Evolutionary conservation across 257 asterid genomes (phyloP), one percentile per base, ranked within the genome.

Genomic region (Fraxinus quadrangulata): DNA sequence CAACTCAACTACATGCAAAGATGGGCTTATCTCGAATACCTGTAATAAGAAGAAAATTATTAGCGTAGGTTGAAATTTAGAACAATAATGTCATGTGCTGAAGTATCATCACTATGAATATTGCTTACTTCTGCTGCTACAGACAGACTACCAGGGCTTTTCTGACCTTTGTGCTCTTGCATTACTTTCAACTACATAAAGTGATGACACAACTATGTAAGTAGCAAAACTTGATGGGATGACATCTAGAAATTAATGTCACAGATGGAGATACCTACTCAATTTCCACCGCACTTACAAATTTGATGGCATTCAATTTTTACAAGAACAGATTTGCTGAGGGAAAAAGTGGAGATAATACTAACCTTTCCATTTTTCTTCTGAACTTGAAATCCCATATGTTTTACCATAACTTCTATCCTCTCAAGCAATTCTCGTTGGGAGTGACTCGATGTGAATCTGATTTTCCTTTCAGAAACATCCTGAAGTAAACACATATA

Each of bases 351-450:
- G 26, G 24, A 36, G 66, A 65, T 39, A 4, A 56, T 70, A 78
- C 88, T 74, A 63, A 95, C 99, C 96, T 86, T 96, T 89, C 99
- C 97, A 39, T 93, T 86, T 79, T 84, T 96, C 95, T 88, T 90
- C 77, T 87, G 96, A 42, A 87, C 96, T 33, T 81, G 90, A 86
- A 87, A 92, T 75, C 98, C 99, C 98, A 93, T 88, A 69, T 83
- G 80, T 0, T 67, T 77, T 45, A 90, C 97, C 14, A 77, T 85
- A 47, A 82, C 75, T 83, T 96, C 97, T 56, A 96, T 90, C 89
- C 92, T 83, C 85, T 92, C 92, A 77, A 90, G 87, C 88, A 96
- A 78, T 81, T 90, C 96, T 77, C 85, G 92, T 28, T 96, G 94
- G 79, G 95, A 88, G 81, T 79, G 87, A 79, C 87, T 84, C 23